These are phyloP conservation scores for Salmacisia buchloeana DNA, from an alignment of 1,284 basidiomycete genomes.

Conservation along the genomic window DNA sequence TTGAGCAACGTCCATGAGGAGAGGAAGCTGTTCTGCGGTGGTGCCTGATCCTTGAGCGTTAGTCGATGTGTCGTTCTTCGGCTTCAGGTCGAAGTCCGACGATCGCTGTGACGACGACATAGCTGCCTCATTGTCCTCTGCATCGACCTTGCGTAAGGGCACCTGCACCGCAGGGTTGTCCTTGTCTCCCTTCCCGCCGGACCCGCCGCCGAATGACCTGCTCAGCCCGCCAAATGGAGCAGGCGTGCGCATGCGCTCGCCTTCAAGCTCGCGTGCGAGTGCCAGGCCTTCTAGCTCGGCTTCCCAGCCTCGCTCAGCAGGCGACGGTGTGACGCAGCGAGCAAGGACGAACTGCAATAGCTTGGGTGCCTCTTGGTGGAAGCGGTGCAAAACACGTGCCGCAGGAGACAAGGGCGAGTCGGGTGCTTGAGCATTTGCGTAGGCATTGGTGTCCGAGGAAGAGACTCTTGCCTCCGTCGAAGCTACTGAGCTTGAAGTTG, in stretches of 20 bases:
- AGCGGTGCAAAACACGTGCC: slow-evolving; percentile 31
- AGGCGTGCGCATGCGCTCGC: not conserved
- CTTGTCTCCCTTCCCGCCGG: not conserved
- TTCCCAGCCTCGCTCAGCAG: slow-evolving; percentile 23
- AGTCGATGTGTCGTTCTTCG: too few relatives aligned
- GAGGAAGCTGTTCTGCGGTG: slow-evolving; percentile 17
- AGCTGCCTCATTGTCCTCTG: not conserved
- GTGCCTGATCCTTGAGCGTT: slow-evolving; percentile 17
- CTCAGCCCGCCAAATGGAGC: not conserved
- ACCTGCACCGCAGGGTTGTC: not conserved
- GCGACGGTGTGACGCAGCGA: slow-evolving; percentile 27
- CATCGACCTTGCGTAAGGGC: slow-evolving; percentile 1
- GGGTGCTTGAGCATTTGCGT: slow-evolving; percentile 5
- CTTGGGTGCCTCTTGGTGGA: slow-evolving; percentile 31
- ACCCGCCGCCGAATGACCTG: not conserved
- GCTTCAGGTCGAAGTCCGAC: too few relatives aligned
- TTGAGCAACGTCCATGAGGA: slow-evolving; percentile 2
- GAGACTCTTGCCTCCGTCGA: not conserved
- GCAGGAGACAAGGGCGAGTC: slow-evolving; percentile 20
- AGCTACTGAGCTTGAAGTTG: slow-evolving; percentile 10
- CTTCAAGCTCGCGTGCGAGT: slow-evolving; percentile 29
- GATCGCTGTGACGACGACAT: not conserved
- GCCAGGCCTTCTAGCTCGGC: slow-evolving; percentile 31
- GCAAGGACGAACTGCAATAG: slow-evolving; percentile 34
- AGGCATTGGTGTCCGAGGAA: slow-evolving; percentile 6